Base-by-base conservation (phyloP, 2,329 filamentous ascomycete species). In the Chaetomiaceae sp. region DNA sequence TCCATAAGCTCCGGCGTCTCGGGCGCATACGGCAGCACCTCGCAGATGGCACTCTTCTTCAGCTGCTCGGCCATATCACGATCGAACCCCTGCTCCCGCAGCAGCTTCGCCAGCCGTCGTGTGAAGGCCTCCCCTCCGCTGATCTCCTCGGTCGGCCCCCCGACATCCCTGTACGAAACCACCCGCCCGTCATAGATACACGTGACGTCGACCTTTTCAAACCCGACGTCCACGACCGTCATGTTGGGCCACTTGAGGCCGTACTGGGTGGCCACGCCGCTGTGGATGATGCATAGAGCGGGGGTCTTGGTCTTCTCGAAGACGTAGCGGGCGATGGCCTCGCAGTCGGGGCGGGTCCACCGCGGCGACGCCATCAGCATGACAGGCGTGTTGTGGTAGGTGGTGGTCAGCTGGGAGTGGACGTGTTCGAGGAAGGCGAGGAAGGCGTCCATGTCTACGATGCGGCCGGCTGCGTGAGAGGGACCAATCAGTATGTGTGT, bases 251-350 rank as follows among this genome's bases (percentile, higher is more conserved):
- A 79, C 67, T 81, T 82, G 27, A 90, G 79, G 10, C 90, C 91
- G 65, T 95, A 97, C 52, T 94, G 86, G 1, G 90, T 87, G 23
- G 94, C 91, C 42, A 95, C 73, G 3, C 89, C 91, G 62, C 90
- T 87, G 70, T 97, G 89, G 74, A 99, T 86, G 58, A 97, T 79
- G 62, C 87, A 91, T 47, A 99, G 87, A 0, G 89, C 90, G 0
- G 94, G 94, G 0, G 90, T 94, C 73, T 92, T 94, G 67, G 95
- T 96, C 72, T 94, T 95, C 71, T 99, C 94, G 65, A 99, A 99
- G 59, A 97, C 83, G 75, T 96, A 99, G 58, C 94, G 89, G 13
- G 91, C 88, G 60, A 99, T 85, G 34, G 81, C 81, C 71, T 97
- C 92, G 67, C 86, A 86, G 69, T 96, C 90, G 57, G 87, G 85